Base-by-base conservation (phyloP, 441 rosid species). In the Erodium trifolium region DNA sequence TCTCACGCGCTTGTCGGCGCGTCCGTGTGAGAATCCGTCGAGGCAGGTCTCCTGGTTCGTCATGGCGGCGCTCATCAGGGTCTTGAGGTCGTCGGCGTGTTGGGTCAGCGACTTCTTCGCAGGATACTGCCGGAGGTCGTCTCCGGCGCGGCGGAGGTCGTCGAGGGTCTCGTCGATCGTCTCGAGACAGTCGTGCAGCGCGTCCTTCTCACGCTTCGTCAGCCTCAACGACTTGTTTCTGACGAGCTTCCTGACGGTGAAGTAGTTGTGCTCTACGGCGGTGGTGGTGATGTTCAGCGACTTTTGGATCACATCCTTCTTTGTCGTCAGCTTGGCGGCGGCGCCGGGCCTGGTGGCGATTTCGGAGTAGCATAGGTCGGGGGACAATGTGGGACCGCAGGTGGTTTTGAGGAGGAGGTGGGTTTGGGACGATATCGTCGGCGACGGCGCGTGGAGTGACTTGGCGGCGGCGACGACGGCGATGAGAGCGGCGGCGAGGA, bases 11-110 rank as follows among this genome's bases (percentile, higher is more conserved):
- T 39, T 39, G 45, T 39, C 45, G 45, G 45, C 45, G 92, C 96
- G 19, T 72, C 76, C 37, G 68, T 66, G 34, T 72, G 68, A 85
- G 16, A 93, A 87, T 10, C 98, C 98, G 39, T 93, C 97, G 8
- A 78, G 62, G 27, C 98, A 93, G 11, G 98, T 93, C 84, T 93
- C 98, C 66, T 93, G 96, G 67, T 91, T 91, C 2, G 97, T 93
- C 82, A 93, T 63, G 5, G 98, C 87, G 0, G 96, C 78, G 84
- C 97, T 91, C 14, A 93, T 91, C 97, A 96, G 91, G 70, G 96
- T 93, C 84, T 82, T 51, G 55, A 91, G 91, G 53, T 93, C 98
- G 27, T 23, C 27, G 27, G 27, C 27, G 27, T 23, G 27, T 23
- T 23, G 27, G 2, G 1, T 23, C 27, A 23, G 27, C 27, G 27